Evolutionary conservation across 768 basidiomycete genomes (phyloP).

Genomic region (Kockovaella imperatae): DNA sequence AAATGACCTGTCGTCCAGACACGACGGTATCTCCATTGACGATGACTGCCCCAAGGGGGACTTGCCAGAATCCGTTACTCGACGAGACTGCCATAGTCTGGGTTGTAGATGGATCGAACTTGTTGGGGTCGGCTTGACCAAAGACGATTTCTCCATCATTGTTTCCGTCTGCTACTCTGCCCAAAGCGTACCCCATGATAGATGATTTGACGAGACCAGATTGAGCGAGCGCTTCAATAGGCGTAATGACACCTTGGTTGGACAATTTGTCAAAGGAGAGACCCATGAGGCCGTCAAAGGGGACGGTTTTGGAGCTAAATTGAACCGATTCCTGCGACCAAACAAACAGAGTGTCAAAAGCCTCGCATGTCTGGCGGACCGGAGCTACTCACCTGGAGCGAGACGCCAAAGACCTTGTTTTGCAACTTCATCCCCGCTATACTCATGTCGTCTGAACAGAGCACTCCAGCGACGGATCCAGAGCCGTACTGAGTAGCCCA

Average conservation of each 20-base stretch:
- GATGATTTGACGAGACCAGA: slow-evolving; percentile 56
- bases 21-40: slow-evolving; percentile 51
- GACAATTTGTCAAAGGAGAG: slow-evolving; percentile 50
- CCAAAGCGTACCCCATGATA: slow-evolving; percentile 72
- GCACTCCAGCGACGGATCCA: slow-evolving; percentile 59
- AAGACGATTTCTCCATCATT: slow-evolving; percentile 65
- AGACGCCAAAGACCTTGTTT: slow-evolving; percentile 62
- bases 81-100: slow-evolving; percentile 13
- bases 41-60: slow-evolving; percentile 53
- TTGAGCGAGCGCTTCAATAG: slow-evolving; percentile 61
- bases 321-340: slow-evolving; percentile 22
- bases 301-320: slow-evolving; percentile 19
- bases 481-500: slow-evolving; percentile 37
- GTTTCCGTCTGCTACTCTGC: slow-evolving; percentile 50
- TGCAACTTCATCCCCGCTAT: slow-evolving; percentile 58
- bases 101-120: slow-evolving; percentile 57
- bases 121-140: slow-evolving; percentile 63
- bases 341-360: background rate
- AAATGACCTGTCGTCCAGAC: slow-evolving; percentile 61
- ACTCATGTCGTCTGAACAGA: slow-evolving; percentile 58
- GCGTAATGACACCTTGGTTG: slow-evolving; percentile 58
- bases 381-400: slow-evolving; percentile 51
- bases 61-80: slow-evolving; percentile 63
- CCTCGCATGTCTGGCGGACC: background rate
- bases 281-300: slow-evolving; percentile 50